Percentiles rank a stretch among this genome's conserved stretches.
Conservation (phyloP, 2,329 filamentous ascomycete genomes). For the Apiospora saccharicola region DNA sequence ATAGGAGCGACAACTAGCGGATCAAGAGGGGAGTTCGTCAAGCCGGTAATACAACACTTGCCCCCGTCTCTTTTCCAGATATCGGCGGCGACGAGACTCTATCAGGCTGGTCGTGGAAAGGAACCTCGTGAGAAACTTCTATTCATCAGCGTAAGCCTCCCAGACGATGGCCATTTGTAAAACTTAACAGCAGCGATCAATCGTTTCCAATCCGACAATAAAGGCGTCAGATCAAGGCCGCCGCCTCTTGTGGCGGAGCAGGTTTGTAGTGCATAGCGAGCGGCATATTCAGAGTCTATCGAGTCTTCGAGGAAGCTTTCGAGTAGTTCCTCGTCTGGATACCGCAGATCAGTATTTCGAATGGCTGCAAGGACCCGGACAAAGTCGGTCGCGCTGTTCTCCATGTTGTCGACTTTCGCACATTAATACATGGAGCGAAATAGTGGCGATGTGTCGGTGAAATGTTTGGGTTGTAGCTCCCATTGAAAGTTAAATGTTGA, state of each 20-base stretch:
- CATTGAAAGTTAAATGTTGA: no score
- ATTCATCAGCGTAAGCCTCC: not conserved
- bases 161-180: not conserved
- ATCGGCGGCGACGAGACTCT: not conserved
- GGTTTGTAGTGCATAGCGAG: conserved; percentile 1
- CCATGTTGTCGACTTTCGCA: not conserved
- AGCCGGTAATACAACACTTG: conserved; percentile 11
- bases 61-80: conserved; percentile 18
- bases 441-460: no score
- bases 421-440: not conserved
- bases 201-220: conserved; percentile 1
- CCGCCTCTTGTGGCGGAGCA: not conserved
- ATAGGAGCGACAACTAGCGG: conserved; percentile 28
- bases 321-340: conserved; percentile 15
- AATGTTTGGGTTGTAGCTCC: no score
- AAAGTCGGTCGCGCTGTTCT: not conserved
- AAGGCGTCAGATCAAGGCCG: conserved; percentile 6
- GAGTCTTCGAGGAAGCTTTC: not conserved
- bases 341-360: not conserved
- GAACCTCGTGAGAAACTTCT: not conserved
- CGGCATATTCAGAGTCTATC: not conserved
- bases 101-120: not conserved
- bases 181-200: conserved; percentile 6
- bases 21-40: conserved; percentile 16
- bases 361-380: not conserved